Percentiles rank a stretch among this genome's conserved stretches.
Evolutionary conservation across 2,329 filamentous ascomycete species (phyloP).

Genomic region (Ophiostoma sp.): DNA sequence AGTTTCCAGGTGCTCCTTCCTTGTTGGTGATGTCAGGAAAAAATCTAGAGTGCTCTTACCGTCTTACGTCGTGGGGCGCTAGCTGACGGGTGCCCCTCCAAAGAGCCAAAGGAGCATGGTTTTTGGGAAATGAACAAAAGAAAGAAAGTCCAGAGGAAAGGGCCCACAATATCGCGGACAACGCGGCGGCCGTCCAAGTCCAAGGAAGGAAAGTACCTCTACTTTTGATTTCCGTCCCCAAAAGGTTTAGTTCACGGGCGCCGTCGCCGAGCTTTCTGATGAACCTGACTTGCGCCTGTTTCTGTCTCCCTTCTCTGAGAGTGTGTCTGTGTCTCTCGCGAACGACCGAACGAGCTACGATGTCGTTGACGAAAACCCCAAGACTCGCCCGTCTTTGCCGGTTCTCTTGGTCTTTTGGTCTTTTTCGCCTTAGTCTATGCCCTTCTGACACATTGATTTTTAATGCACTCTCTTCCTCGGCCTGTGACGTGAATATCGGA

Average conservation of each 20-base stretch:
- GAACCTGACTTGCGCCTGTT: background rate
- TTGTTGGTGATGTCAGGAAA: background rate
- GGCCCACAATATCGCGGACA: background rate
- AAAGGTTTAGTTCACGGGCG: background rate
- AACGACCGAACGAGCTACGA: background rate
- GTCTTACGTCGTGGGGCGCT: constrained; percentile 1
- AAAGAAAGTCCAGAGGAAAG: background rate
- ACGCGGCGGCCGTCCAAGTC: background rate
- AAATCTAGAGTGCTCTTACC: background rate
- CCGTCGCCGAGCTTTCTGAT: constrained; percentile 1
- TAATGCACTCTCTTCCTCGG: background rate
- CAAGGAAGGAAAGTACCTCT: background rate
- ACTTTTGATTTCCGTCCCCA: background rate
- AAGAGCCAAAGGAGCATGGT: background rate
- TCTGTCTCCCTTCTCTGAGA: background rate
- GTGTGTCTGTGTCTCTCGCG: background rate
- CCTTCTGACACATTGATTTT: constrained; percentile 15
- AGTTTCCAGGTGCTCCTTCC: background rate
- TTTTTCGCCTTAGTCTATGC: background rate
- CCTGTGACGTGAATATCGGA: background rate
- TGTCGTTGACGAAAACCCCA: background rate
- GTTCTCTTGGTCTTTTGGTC: background rate
- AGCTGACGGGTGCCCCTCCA: background rate
- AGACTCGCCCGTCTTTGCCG: background rate
- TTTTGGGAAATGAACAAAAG: constrained; percentile 6